Evolutionary conservation across 495 filamentous ascomycete genomes (phyloP).

Genomic region (Penicillium macrosclerotiorum): DNA sequence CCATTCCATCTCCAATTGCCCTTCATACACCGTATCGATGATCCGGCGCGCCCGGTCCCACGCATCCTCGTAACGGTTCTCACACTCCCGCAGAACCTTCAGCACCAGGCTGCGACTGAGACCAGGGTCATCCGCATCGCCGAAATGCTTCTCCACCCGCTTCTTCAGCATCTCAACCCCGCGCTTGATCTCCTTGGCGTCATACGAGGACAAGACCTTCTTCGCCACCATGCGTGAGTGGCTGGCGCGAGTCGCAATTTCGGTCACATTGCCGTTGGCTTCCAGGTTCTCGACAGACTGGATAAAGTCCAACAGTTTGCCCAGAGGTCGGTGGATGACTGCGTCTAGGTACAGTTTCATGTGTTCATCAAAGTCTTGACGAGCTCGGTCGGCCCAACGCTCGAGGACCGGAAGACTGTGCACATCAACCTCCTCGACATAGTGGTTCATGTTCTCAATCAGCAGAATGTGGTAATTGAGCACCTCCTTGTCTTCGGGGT

Average conservation of each 20-base stretch:
- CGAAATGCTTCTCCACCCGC: slow-evolving; percentile 95
- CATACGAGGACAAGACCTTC: slow-evolving; percentile 76
- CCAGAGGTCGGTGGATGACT: slow-evolving; percentile 84
- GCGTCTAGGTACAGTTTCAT: slow-evolving; percentile 81
- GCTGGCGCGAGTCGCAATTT: slow-evolving; percentile 69
- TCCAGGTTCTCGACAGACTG: slow-evolving; percentile 78
- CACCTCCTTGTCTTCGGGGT: slow-evolving; percentile 89
- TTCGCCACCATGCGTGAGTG: slow-evolving; percentile 79
- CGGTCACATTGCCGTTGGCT: slow-evolving; percentile 35
- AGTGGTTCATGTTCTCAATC: slow-evolving; percentile 99
- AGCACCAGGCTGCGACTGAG: slow-evolving; percentile 67
- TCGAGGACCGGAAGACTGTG: slow-evolving; percentile 69
- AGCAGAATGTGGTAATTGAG: slow-evolving; percentile 95
- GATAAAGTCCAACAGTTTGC: slow-evolving; percentile 85
- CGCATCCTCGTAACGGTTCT: slow-evolving; percentile 71
- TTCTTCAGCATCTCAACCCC: slow-evolving; percentile 84
- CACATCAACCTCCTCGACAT: slow-evolving; percentile 85
- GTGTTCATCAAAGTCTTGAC: slow-evolving; percentile 80
- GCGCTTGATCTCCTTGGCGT: slow-evolving; percentile 76
- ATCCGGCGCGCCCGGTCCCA: slow-evolving; percentile 68
- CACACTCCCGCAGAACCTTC: slow-evolving; percentile 78
- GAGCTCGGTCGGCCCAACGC: slow-evolving; percentile 75
- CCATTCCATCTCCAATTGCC: slow-evolving; percentile 61
- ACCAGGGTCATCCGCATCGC: slow-evolving; percentile 74
- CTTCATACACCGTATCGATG: slow-evolving; percentile 60